These are phyloP conservation scores for Erucastrum elatum DNA, from an alignment of 345 rosid species.

Conservation along the genomic window DNA sequence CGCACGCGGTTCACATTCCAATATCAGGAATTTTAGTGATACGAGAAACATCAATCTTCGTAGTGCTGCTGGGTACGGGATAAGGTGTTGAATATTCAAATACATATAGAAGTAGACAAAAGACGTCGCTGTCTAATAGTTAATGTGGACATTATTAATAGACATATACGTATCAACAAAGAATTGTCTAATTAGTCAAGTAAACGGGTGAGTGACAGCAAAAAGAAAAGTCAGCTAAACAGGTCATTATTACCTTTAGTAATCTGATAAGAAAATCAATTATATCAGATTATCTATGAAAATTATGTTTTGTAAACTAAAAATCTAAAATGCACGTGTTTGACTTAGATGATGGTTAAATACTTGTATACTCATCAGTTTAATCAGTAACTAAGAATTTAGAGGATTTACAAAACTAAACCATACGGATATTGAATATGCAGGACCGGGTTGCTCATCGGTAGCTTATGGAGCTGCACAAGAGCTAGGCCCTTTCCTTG, in stretches of 20 bases:
- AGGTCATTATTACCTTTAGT: neutral
- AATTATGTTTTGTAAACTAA: neutral
- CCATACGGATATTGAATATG: neutral
- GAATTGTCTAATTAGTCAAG: neutral
- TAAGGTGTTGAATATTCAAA: conserved; percentile 29
- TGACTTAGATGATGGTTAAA: neutral
- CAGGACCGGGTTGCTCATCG: conserved; percentile 92
- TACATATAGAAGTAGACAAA: neutral
- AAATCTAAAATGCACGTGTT: neutral
- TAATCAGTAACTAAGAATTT: neutral
- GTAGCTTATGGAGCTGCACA: conserved; percentile 72
- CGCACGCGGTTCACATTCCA: neutral
- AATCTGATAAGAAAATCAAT: neutral
- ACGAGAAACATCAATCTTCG: conserved; percentile 7
- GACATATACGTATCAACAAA: neutral
- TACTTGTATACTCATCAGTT: neutral
- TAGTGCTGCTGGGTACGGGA: neutral
- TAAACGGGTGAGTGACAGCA: neutral
- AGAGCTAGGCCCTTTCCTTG: conserved; percentile 77
- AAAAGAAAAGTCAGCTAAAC: neutral
- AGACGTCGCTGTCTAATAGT: neutral
- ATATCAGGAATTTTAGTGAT: conserved; percentile 10
- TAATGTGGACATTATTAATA: neutral
- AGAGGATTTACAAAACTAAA: neutral
- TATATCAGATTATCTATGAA: neutral